Percentiles rank a stretch among this genome's conserved stretches.
Evolutionary conservation across 2,329 filamentous ascomycete species (phyloP).

Genomic region (Aspergillus floridensis): DNA sequence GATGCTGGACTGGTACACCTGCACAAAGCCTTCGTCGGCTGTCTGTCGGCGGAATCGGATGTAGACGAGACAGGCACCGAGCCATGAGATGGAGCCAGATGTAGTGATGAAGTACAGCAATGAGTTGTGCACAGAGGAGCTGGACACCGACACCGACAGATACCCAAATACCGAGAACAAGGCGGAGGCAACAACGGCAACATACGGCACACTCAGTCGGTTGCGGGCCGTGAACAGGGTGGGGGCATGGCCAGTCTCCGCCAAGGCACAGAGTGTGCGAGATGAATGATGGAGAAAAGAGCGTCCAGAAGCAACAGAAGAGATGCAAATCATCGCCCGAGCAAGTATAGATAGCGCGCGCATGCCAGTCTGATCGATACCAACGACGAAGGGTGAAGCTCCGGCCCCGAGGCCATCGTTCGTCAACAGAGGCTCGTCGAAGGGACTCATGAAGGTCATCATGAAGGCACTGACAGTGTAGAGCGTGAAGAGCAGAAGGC

Average conservation of each 20-base stretch:
- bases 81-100: conserved; percentile 67
- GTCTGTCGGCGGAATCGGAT: conserved; percentile 34
- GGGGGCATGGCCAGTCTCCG: conserved; percentile 62
- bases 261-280: conserved; percentile 63
- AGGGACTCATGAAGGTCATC: conserved; percentile 60
- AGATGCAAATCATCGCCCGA: conserved; percentile 72
- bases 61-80: conserved; percentile 59
- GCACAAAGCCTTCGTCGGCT: neutral
- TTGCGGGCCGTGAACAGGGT: conserved; percentile 58
- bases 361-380: conserved; percentile 55
- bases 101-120: conserved; percentile 67
- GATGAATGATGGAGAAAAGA: conserved; percentile 72
- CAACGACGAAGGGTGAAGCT: conserved; percentile 46
- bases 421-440: conserved; percentile 52
- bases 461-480: conserved; percentile 57
- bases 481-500: conserved; percentile 57
- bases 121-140: conserved; percentile 64
- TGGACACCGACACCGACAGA: conserved; percentile 61
- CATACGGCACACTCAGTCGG: conserved; percentile 60
- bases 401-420: conserved; percentile 54
- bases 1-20: conserved; percentile 2
- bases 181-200: conserved; percentile 55
- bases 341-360: conserved; percentile 63
- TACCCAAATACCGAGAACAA: conserved; percentile 63
- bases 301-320: conserved; percentile 74